Conservation (phyloP, 2,329 filamentous ascomycete genomes). For the Neocucurbitaria cava region DNA sequence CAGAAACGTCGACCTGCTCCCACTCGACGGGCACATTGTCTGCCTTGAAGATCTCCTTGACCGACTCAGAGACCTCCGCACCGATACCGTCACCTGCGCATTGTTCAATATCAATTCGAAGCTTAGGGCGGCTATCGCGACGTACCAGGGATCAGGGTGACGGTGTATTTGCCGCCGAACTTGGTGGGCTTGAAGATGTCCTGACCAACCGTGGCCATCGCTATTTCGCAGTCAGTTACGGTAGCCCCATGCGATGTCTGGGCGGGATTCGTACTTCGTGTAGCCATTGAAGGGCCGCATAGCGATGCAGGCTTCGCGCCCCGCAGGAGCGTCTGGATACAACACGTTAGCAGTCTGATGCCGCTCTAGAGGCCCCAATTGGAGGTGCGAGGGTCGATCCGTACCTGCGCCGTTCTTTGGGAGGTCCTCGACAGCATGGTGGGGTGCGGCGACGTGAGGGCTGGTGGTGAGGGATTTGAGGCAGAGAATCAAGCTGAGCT, state of each 20-base stretch:
- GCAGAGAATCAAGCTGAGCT: slow-evolving; percentile 44
- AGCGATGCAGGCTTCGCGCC: slow-evolving; percentile 56
- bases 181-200: slow-evolving; percentile 99
- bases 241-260: background rate
- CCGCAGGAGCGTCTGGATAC: slow-evolving; percentile 62
- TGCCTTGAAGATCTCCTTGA: slow-evolving; percentile 99
- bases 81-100: slow-evolving; percentile 85
- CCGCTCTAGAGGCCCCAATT: slow-evolving; percentile 30
- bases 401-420: slow-evolving; percentile 58
- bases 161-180: slow-evolving; percentile 99
- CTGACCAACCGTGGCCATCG: slow-evolving; percentile 73
- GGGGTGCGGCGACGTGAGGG: slow-evolving; percentile 34
- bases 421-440: slow-evolving; percentile 56
- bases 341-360: slow-evolving; percentile 31
- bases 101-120: slow-evolving; percentile 26
- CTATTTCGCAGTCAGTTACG: slow-evolving; percentile 30
- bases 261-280: slow-evolving; percentile 58
- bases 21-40: slow-evolving; percentile 98
- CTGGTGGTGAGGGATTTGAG: slow-evolving; percentile 46
- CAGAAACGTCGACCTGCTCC: slow-evolving; percentile 97
- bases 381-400: slow-evolving; percentile 22
- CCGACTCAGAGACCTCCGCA: slow-evolving; percentile 95
- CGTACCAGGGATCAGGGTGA: slow-evolving; percentile 92
- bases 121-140: slow-evolving; percentile 26
- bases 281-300: slow-evolving; percentile 60